A percentile compares a stretch with the other conserved stretches of the same genome.
Evolutionary conservation across 768 basidiomycete species (phyloP).

Genomic region (Coprinellus micaceus): DNA sequence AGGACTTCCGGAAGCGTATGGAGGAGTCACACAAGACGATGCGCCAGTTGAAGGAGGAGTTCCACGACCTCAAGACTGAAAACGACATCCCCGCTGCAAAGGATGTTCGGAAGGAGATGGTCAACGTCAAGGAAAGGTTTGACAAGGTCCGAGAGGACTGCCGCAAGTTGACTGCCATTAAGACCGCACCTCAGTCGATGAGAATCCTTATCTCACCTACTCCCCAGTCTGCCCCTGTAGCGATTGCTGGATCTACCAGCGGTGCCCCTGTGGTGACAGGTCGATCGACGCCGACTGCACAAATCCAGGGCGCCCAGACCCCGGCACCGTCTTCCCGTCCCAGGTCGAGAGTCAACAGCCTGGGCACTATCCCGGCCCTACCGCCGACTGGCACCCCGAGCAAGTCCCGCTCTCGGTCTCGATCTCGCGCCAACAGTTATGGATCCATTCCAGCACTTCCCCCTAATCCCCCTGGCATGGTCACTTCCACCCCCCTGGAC

Average conservation of each 20-base stretch:
- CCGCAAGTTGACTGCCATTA: not conserved
- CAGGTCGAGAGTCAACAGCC: not conserved
- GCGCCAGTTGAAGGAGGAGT: constrained; percentile 8
- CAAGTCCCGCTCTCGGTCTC: not conserved
- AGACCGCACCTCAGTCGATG: constrained; percentile 1
- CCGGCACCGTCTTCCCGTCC: not conserved
- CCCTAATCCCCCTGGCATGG: not conserved
- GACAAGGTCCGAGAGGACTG: constrained; percentile 10
- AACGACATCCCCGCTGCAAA: constrained; percentile 3
- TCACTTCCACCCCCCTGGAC: not conserved
- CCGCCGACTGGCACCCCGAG: too few species aligned
- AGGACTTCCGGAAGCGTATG: constrained; percentile 11
- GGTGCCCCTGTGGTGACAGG: not conserved
- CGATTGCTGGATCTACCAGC: not conserved
- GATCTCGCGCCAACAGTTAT: not conserved
- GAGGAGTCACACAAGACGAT: constrained; percentile 10
- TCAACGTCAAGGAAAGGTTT: constrained; percentile 4
- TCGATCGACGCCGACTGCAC: not conserved
- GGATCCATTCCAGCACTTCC: not conserved
- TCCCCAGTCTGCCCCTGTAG: not conserved
- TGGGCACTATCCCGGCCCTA: not conserved
- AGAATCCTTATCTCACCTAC: constrained; percentile 7
- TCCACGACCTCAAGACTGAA: constrained; percentile 4
- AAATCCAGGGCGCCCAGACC: not conserved
- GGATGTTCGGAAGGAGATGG: constrained; percentile 7